Conservation (phyloP, 2,329 filamentous ascomycete species). For the Penicillium concentricum region DNA sequence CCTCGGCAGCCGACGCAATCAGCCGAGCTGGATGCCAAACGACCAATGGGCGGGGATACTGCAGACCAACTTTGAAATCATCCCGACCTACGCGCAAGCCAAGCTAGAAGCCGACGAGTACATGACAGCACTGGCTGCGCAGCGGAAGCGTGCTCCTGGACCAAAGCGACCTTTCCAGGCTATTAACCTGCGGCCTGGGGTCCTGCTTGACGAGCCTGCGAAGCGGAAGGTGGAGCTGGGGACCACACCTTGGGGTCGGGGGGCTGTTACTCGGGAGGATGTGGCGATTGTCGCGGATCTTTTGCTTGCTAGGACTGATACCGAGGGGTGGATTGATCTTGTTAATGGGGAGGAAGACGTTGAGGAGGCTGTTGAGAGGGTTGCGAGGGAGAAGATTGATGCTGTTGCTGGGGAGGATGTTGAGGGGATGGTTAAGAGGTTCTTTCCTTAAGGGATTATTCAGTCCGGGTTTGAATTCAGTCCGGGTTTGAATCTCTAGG, state of each 20-base stretch:
- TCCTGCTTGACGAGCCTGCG: slow-evolving; percentile 49
- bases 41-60: slow-evolving; percentile 47
- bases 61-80: slow-evolving; percentile 48
- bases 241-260: slow-evolving; percentile 44
- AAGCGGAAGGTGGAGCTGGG: slow-evolving; percentile 51
- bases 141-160: slow-evolving; percentile 26
- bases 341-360: slow-evolving; percentile 51
- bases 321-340: slow-evolving; percentile 55
- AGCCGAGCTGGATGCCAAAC: slow-evolving; percentile 53
- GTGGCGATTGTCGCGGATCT: slow-evolving; percentile 53
- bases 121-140: slow-evolving; percentile 47
- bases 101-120: slow-evolving; percentile 59
- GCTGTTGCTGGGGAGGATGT: slow-evolving; percentile 53
- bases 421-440: slow-evolving; percentile 42
- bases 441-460: slow-evolving; percentile 21
- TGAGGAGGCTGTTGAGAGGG: slow-evolving; percentile 47
- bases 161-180: slow-evolving; percentile 41
- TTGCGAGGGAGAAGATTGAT: slow-evolving; percentile 48
- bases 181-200: slow-evolving; percentile 53
- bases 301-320: slow-evolving; percentile 50
- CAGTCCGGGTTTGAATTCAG: not conserved
- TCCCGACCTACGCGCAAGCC: slow-evolving; percentile 54
- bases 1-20: slow-evolving; percentile 49
- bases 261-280: slow-evolving; percentile 49
- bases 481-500: not conserved